Conservation (phyloP, 2,329 filamentous ascomycete genomes). For the Xylariaceae sp. region DNA sequence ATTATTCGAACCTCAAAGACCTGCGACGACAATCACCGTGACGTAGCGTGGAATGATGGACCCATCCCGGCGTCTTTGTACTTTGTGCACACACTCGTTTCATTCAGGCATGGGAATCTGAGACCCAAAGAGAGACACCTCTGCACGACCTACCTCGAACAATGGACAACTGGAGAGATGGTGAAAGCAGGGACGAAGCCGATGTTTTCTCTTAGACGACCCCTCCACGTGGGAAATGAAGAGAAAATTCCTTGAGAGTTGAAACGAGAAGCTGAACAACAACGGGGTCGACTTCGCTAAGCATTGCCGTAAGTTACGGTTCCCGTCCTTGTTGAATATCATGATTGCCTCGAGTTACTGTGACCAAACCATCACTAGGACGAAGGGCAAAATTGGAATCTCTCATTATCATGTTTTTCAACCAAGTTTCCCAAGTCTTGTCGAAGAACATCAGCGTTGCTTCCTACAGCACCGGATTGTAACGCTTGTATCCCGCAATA, state of each 20-base stretch:
- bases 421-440: too few species aligned
- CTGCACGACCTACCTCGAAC: background rate
- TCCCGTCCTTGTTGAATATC: too few species aligned
- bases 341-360: too few species aligned
- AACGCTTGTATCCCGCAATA: background rate
- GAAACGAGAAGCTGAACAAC: background rate
- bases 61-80: background rate
- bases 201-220: background rate
- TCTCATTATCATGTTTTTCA: too few species aligned
- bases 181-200: background rate
- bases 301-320: background rate
- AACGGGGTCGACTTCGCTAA: background rate
- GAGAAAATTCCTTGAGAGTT: background rate
- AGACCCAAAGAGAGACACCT: conserved; percentile 1
- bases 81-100: background rate
- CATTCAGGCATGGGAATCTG: background rate
- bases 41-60: too few species aligned
- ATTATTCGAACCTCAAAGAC: too few species aligned
- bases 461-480: background rate
- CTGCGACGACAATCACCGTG: too few species aligned
- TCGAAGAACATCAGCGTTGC: background rate
- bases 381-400: too few species aligned
- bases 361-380: background rate
- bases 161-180: background rate
- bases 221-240: background rate